A percentile compares a stretch with the other conserved stretches of the same genome.
These are phyloP conservation scores for Neurospora sp. DNA, from an alignment of 495 filamentous ascomycete species.

Conservation along the genomic window DNA sequence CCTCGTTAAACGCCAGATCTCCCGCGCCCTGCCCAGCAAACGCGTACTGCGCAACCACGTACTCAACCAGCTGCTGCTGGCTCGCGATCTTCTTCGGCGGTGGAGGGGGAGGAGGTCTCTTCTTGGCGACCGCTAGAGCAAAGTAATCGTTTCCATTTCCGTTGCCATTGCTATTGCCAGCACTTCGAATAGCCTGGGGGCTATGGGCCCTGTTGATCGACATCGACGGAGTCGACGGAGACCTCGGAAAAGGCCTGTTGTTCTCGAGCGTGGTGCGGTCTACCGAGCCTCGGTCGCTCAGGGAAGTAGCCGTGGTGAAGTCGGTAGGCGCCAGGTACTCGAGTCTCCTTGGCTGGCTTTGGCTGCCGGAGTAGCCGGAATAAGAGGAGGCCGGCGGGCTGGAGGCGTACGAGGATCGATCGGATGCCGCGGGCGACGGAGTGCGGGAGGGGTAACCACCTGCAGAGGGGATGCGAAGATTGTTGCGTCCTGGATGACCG, in stretches of 20 bases:
- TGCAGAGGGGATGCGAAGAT: constrained; percentile 27
- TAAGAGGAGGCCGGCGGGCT: constrained; percentile 3
- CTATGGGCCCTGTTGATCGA: constrained; percentile 15
- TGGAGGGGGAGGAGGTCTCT: constrained; percentile 57
- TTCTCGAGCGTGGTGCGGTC: constrained; percentile 11
- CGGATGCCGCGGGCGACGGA: not conserved
- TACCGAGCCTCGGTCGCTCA: constrained; percentile 17
- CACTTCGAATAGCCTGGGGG: not conserved
- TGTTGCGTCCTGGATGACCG: constrained; percentile 1
- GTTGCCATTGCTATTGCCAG: constrained; percentile 11
- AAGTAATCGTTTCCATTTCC: constrained; percentile 5
- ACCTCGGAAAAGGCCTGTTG: not conserved
- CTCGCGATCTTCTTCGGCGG: constrained; percentile 43
- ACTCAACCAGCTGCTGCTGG: constrained; percentile 39
- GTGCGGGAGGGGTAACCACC: not conserved
- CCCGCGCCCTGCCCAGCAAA: constrained; percentile 64
- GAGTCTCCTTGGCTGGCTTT: constrained; percentile 13
- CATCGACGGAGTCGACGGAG: constrained; percentile 1
- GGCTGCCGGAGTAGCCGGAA: constrained; percentile 12
- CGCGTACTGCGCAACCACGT: constrained; percentile 70
- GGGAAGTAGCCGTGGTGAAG: constrained; percentile 34
- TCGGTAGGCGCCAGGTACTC: constrained; percentile 33
- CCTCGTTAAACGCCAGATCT: constrained; percentile 74
- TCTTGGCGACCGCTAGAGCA: constrained; percentile 22
- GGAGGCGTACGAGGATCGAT: not conserved